phyloP scores from a whole-genome alignment of 2,329 filamentous ascomycete species.

The Claviceps sp. region DNA sequence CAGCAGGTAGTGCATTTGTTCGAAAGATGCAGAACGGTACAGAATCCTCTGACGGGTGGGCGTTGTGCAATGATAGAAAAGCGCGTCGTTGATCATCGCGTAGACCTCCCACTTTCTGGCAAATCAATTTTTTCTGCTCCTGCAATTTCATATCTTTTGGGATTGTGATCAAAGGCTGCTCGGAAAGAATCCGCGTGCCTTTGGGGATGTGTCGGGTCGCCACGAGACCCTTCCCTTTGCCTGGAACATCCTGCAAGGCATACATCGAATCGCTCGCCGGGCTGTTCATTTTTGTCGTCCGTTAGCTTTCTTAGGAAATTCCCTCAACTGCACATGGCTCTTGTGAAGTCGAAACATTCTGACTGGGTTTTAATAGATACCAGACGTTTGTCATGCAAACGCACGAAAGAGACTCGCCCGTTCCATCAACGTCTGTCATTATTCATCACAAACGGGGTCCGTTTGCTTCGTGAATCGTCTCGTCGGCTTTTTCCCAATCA shows the following conservation, averaged over 20 bases:
- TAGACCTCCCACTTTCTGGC: not conserved
- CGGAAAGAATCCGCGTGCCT: not conserved
- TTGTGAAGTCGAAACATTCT: too few relatives aligned
- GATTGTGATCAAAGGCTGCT: not conserved
- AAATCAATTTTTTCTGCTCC: not conserved
- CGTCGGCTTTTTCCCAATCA: too few relatives aligned
- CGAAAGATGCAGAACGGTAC: not conserved
- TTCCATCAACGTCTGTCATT: too few relatives aligned
- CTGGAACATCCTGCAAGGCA: not conserved
- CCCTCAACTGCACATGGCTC: too few relatives aligned
- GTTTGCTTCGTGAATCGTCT: too few relatives aligned
- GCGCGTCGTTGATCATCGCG: not conserved
- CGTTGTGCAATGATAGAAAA: not conserved
- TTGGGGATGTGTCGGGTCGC: not conserved
- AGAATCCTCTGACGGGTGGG: not conserved
- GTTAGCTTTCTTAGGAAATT: too few relatives aligned
- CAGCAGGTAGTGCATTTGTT: not conserved
- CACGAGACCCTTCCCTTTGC: not conserved
- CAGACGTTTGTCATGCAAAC: too few relatives aligned
- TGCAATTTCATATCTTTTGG: too few relatives aligned
- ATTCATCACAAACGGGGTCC: too few relatives aligned
- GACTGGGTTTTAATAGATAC: too few relatives aligned
- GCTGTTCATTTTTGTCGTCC: too few relatives aligned
- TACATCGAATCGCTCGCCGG: not conserved
- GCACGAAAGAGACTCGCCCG: too few relatives aligned